These are phyloP conservation scores for Vanilla planifolia DNA, from an alignment of 106 monocot species.

Conservation along the genomic window DNA sequence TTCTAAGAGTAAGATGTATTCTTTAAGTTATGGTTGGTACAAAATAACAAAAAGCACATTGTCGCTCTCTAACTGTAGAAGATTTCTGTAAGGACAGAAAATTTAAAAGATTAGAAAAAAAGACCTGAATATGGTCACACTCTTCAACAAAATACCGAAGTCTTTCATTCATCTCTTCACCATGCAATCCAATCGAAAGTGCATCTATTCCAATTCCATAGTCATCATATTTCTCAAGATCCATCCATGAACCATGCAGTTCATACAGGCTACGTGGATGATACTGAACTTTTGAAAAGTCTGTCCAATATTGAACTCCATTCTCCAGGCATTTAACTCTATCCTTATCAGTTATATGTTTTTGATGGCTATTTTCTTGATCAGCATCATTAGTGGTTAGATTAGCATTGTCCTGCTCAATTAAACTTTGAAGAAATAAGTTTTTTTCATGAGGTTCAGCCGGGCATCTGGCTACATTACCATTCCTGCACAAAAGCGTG, in stretches of 20 bases:
- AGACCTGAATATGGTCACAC: slow-evolving; percentile 91
- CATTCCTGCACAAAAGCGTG: slow-evolving; percentile 42
- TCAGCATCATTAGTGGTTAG: slow-evolving; percentile 8
- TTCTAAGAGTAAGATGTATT: neutral
- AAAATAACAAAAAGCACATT: too few relatives aligned
- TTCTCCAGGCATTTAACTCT: slow-evolving; percentile 59
- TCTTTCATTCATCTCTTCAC: slow-evolving; percentile 79
- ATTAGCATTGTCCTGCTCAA: slow-evolving; percentile 36
- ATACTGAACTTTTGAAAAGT: slow-evolving; percentile 84
- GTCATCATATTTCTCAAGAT: slow-evolving; percentile 63
- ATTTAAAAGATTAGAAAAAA: slow-evolving; percentile 2
- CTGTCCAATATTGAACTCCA: slow-evolving; percentile 78
- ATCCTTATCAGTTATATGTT: slow-evolving; percentile 53
- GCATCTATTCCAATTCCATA: slow-evolving; percentile 71
- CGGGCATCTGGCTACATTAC: slow-evolving; percentile 44
- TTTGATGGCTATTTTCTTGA: slow-evolving; percentile 5
- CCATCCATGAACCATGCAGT: slow-evolving; percentile 62
- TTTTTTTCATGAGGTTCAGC: slow-evolving; percentile 65
- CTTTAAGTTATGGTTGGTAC: too few relatives aligned
- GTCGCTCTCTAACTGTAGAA: too few relatives aligned
- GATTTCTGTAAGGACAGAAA: too few relatives aligned
- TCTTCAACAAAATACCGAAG: slow-evolving; percentile 87
- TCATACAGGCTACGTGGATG: slow-evolving; percentile 78
- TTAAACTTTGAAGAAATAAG: slow-evolving; percentile 68
- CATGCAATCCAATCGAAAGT: slow-evolving; percentile 43